These are phyloP conservation scores for Hypholoma sublateritium DNA, from an alignment of 768 basidiomycete species.

Conservation along the genomic window DNA sequence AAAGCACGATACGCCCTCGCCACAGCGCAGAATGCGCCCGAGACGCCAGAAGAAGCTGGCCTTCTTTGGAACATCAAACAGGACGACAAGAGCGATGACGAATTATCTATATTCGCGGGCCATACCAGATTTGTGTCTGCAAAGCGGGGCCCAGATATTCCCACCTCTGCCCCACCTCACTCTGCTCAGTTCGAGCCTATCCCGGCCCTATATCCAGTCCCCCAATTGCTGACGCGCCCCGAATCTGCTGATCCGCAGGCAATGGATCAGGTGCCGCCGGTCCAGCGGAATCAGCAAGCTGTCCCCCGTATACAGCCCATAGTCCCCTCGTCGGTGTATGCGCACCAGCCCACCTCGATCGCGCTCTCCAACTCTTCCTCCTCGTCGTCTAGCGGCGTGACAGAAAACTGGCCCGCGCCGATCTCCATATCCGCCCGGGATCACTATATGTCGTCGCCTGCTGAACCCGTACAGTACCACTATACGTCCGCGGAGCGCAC, in stretches of 20 bases:
- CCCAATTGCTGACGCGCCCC: neutral
- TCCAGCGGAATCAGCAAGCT: neutral
- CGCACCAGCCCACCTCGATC: neutral
- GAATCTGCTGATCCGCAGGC: neutral
- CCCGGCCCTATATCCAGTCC: slow-evolving; percentile 9
- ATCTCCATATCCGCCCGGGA: neutral
- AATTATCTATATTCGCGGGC: slow-evolving; percentile 69
- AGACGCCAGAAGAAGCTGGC: slow-evolving; percentile 32
- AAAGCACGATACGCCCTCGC: slow-evolving; percentile 63
- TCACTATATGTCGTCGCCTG: slow-evolving; percentile 1
- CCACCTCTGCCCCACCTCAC: slow-evolving; percentile 12
- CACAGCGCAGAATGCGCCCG: slow-evolving; percentile 36
- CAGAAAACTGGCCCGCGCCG: neutral
- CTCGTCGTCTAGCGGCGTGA: neutral
- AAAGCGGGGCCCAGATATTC: slow-evolving; percentile 27
- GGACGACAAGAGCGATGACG: slow-evolving; percentile 58
- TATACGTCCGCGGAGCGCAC: slow-evolving; percentile 3
- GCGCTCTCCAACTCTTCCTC: slow-evolving; percentile 2
- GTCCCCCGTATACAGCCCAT: neutral
- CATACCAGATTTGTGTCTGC: slow-evolving; percentile 60
- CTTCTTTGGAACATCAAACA: slow-evolving; percentile 52
- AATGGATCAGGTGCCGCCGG: neutral
- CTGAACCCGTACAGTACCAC: neutral
- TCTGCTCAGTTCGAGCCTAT: slow-evolving; percentile 14
- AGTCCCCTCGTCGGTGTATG: neutral